Base-by-base conservation (phyloP, 1,284 basidiomycete species). In the Ceratobasidium theobromae region DNA sequence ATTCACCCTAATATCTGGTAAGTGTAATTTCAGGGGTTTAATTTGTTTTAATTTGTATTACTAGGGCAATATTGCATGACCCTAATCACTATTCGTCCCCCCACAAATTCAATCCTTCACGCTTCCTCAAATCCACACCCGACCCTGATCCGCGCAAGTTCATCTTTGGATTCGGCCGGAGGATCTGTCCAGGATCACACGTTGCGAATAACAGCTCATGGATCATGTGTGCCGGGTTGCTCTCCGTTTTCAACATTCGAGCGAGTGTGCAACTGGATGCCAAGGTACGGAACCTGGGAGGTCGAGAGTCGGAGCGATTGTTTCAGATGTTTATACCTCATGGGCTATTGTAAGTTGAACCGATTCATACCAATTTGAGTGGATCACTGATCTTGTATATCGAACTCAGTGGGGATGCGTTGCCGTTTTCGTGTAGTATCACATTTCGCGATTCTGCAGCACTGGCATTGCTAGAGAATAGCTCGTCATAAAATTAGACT, bases 121-220 rank as follows among this genome's bases (percentile, higher is more conserved):
- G 68, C 27, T 69, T 67, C 53, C 35, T 67, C 16, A 57, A 67
- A 27, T 14, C 49, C 18, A 43, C 46, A 14, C 60, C 62, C 8
- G 68, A 60, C 16, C 66, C 68, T 12, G 58, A 64, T n/a, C 55
- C 55, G 5, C 25, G 65, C 30, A 66, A 41, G 28, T 60, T 46
- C 43, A 49, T 35, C 3, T 60, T 48, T 48, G 55, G 55, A 1
- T 60, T 60, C 23, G 55, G 55, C 14, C 11, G 43, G 11, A 41
- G 68, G 8, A 53, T 67, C 28, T 69, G 68, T 33, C 68, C 68
- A 4, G 68, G 68, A n/a, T 48, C 53, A 16, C 68, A 69, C 33
- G 21, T 69, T 1, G 65, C 65, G 8, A 69, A 67, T 43, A 69
- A 69, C 43, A 49, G 43, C n/a, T 28, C 45, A 11, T 60, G 41